Evolutionary conservation across 1,139 yeast species (phyloP), one percentile per base, ranked within the genome.

Genomic region (Kodamaea anthophila): DNA sequence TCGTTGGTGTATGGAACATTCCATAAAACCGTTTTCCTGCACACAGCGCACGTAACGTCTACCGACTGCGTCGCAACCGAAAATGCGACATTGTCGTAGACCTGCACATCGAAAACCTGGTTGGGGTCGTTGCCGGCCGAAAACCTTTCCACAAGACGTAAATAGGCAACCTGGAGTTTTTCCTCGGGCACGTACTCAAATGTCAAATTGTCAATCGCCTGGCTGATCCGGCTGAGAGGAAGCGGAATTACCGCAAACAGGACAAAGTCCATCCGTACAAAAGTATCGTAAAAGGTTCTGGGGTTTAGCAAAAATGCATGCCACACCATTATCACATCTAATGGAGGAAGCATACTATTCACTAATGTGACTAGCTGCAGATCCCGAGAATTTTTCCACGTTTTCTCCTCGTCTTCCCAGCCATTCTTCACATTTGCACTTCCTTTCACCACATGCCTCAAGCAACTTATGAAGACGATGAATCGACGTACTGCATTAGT

Each of bases 311-410:
- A 31, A 26, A 49, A 49, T 5, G 58, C 34, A 39, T 61, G 65
- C 67, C 67, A 61, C 2, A 60, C 58, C 55, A 60, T 47, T 7
- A 60, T 28, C 8, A 60, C 50, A 34, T 60, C 65, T 21, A 58
- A 35, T 5, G 62, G 61, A 2, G 64, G 63, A n/a, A n/a, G n/a
- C n/a, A n/a, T n/a, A n/a, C n/a, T n/a, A n/a, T n/a, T n/a, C n/a
- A n/a, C n/a, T n/a, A n/a, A n/a, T n/a, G n/a, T n/a, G n/a, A n/a
- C n/a, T n/a, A n/a, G n/a, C n/a, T 11, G 16, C 15, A 16, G 16
- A 24, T 5, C 5, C 8, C 13, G 11, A 13, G 11, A 23, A 21
- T 6, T 19, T 19, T n/a, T 19, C 5, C 9, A 5, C 21, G 21
- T n/a, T 10, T 19, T 19, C 21, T 7, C n/a, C 5, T 19, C 9